These are phyloP conservation scores for Kazachstania kunashirensis DNA, from an alignment of 805 yeast genomes.

Conservation along the genomic window DNA sequence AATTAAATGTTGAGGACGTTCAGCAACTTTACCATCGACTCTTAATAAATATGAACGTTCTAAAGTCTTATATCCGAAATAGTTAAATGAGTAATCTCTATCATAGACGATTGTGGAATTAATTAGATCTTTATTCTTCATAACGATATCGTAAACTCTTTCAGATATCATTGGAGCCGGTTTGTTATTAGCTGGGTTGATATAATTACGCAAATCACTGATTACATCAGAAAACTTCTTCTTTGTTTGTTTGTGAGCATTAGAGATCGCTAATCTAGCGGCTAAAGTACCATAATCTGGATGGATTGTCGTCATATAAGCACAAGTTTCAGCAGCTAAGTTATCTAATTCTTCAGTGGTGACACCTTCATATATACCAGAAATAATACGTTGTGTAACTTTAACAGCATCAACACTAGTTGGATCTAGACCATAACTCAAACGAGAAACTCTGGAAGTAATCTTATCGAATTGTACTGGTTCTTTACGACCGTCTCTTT, in stretches of 20 bases:
- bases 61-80: conserved; percentile 81
- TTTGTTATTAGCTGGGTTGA: conserved; percentile 62
- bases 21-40: conserved; percentile 51
- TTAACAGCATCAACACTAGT: conserved; percentile 83
- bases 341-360: conserved; percentile 73
- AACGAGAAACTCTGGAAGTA: conserved; percentile 84
- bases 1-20: conserved; percentile 82
- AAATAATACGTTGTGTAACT: conserved; percentile 81
- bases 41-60: conserved; percentile 73
- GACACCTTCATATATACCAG: conserved; percentile 80
- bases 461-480: conserved; percentile 91
- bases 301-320: conserved; percentile 89
- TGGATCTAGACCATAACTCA: conserved; percentile 85
- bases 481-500: conserved; percentile 89
- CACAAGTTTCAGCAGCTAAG: conserved; percentile 89
- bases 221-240: conserved; percentile 67
- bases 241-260: conserved; percentile 83
- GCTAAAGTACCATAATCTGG: conserved; percentile 95
- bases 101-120: conserved; percentile 60
- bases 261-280: conserved; percentile 86
- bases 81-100: conserved; percentile 67
- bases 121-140: conserved; percentile 49
- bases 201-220: conserved; percentile 56
- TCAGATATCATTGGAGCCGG: conserved; percentile 50
- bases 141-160: conserved; percentile 51